A percentile compares a stretch with the other conserved stretches of the same genome.
Conservation (phyloP, 805 yeast species). For the Candida boidinii region DNA sequence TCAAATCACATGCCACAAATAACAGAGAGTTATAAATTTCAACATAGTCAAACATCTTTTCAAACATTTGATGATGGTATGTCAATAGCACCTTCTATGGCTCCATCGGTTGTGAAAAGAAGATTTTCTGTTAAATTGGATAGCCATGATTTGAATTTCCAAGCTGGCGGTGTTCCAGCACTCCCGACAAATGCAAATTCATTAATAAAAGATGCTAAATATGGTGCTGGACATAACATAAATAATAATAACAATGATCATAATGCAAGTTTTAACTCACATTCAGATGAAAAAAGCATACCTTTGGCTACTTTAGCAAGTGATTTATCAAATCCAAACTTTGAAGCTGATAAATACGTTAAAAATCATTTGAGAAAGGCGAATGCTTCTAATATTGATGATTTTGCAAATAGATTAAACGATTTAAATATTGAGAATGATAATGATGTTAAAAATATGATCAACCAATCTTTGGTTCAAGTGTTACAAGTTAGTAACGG, state of each 20-base stretch:
- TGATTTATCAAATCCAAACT: slow-evolving; percentile 30
- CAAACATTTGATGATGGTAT: slow-evolving; percentile 8
- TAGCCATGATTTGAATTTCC: slow-evolving; percentile 7
- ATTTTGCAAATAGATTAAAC: slow-evolving; percentile 47
- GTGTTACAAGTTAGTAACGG: slow-evolving; percentile 53
- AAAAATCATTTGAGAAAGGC: slow-evolving; percentile 49
- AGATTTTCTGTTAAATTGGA: slow-evolving; percentile 33
- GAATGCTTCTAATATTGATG: slow-evolving; percentile 64
- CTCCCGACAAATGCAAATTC: slow-evolving; percentile 17
- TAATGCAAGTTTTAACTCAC: too few species aligned
- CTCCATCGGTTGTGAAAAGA: slow-evolving; percentile 25
- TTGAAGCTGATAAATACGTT: slow-evolving; percentile 41
- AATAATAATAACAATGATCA: slow-evolving; percentile 13
- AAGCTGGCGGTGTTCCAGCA: slow-evolving; percentile 14
- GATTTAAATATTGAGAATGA: slow-evolving; percentile 42
- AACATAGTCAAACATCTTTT: not conserved
- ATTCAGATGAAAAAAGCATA: too few species aligned
- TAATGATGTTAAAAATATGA: slow-evolving; percentile 47
- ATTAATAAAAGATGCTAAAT: slow-evolving; percentile 2
- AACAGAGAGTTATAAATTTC: slow-evolving; percentile 1
- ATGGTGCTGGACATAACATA: slow-evolving; percentile 2
- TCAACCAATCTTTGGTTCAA: slow-evolving; percentile 55
- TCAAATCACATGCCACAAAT: slow-evolving; percentile 1
- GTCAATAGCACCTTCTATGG: slow-evolving; percentile 26
- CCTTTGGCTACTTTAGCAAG: too few species aligned